Evolutionary conservation across 768 basidiomycete species (phyloP).

Genomic region (Mycena galericulata): DNA sequence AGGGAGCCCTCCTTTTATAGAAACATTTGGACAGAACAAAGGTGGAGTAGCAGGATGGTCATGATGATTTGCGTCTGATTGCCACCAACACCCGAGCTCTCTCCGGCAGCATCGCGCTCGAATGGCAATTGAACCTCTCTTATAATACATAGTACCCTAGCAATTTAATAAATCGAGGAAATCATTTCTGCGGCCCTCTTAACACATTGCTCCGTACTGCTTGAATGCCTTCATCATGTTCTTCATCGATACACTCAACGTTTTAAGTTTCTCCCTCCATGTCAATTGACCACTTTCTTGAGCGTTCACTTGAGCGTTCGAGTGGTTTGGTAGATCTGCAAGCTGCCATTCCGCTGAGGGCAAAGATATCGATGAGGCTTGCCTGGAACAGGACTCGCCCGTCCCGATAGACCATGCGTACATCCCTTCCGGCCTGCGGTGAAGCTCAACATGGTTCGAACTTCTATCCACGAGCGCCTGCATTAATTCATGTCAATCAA

Average conservation of each 20-base stretch:
- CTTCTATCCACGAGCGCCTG: not conserved
- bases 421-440: not conserved
- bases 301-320: not conserved
- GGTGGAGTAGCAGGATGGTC: conserved; percentile 2
- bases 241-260: conserved; percentile 18
- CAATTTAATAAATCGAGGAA: too few relatives aligned
- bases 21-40: conserved; percentile 12
- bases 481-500: not conserved
- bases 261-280: conserved; percentile 28
- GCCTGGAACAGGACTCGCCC: conserved; percentile 1
- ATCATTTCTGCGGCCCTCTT: not conserved
- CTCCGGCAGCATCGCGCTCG: too few relatives aligned
- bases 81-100: too few relatives aligned
- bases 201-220: conserved; percentile 18
- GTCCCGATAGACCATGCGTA: conserved; percentile 16
- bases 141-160: too few relatives aligned
- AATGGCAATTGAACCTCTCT: too few relatives aligned
- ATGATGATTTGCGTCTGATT: not conserved
- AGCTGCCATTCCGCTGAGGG: conserved; percentile 25
- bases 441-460: not conserved
- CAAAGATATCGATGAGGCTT: conserved; percentile 12
- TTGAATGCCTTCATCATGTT: conserved; percentile 15
- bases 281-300: not conserved
- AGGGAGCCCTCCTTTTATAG: conserved; percentile 23
- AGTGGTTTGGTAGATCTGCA: not conserved